phyloP scores from a whole-genome alignment of 768 basidiomycete species.

The Russula sp. region DNA sequence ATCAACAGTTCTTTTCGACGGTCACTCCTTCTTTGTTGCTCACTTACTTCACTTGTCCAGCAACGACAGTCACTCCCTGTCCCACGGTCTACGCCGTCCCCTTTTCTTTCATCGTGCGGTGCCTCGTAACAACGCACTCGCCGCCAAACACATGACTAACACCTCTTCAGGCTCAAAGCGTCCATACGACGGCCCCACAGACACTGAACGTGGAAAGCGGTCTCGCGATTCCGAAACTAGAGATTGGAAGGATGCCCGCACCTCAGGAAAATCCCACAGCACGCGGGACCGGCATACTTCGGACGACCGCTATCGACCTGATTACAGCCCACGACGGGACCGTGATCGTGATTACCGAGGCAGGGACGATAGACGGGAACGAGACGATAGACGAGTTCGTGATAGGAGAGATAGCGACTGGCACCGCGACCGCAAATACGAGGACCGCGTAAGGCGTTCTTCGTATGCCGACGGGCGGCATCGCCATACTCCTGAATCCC shows the following conservation, averaged over 20 bases:
- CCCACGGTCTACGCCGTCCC: constrained; percentile 4
- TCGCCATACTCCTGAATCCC: constrained; percentile 17
- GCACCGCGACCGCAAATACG: constrained; percentile 24
- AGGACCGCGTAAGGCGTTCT: constrained; percentile 15
- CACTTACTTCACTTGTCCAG: background rate
- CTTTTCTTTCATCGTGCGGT: constrained; percentile 67
- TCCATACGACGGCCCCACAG: constrained; percentile 54
- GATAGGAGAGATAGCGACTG: constrained; percentile 36
- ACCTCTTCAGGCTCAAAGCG: constrained; percentile 79
- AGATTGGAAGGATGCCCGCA: constrained; percentile 67
- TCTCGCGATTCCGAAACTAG: constrained; percentile 48
- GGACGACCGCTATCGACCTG: constrained; percentile 29
- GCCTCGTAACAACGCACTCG: constrained; percentile 60
- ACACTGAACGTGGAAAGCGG: constrained; percentile 45
- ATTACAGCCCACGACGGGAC: constrained; percentile 27
- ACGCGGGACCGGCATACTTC: constrained; percentile 34
- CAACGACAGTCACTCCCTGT: constrained; percentile 9
- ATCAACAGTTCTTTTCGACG: constrained; percentile 11
- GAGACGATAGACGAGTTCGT: constrained; percentile 29
- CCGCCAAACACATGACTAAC: constrained; percentile 58
- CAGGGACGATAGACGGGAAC: constrained; percentile 32
- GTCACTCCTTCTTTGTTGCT: background rate
- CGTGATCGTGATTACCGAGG: constrained; percentile 31
- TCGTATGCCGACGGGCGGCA: constrained; percentile 19
- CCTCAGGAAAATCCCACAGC: constrained; percentile 30